Percentiles rank a stretch among this genome's conserved stretches.
Evolutionary conservation across 495 filamentous ascomycete genomes (phyloP).

Genomic region (Aspergillus ellipticus): DNA sequence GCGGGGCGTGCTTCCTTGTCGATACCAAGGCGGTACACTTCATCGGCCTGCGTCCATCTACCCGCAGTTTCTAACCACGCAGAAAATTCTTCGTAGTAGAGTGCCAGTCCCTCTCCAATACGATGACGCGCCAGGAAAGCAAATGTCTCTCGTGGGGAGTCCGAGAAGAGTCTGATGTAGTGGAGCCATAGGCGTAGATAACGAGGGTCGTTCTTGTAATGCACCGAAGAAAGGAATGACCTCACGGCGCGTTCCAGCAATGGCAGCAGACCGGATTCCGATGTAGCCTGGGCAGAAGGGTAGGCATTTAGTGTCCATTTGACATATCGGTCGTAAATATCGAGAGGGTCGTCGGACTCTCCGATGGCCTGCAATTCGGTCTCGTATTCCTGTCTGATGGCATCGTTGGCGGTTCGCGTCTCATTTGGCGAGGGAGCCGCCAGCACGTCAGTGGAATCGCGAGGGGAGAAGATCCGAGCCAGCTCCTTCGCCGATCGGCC

Average conservation of each 20-base stretch:
- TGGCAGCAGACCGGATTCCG: constrained; percentile 81
- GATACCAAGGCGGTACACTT: constrained; percentile 84
- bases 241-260: constrained; percentile 90
- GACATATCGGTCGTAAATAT: constrained; percentile 94
- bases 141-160: constrained; percentile 86
- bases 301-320: constrained; percentile 95
- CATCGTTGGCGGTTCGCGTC: constrained; percentile 72
- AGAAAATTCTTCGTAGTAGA: constrained; percentile 98
- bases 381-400: constrained; percentile 79
- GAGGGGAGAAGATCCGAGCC: constrained; percentile 73
- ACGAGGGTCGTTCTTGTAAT: constrained; percentile 92
- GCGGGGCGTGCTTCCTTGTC: constrained; percentile 81
- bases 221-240: constrained; percentile 71
- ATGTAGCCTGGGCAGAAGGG: constrained; percentile 87
- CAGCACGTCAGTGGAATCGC: constrained; percentile 42
- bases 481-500: constrained; percentile 89
- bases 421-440: constrained; percentile 59
- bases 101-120: constrained; percentile 80
- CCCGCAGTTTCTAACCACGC: constrained; percentile 83
- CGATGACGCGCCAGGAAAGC: constrained; percentile 84
- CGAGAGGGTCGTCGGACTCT: constrained; percentile 92
- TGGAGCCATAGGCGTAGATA: constrained; percentile 92
- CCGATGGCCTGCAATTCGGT: constrained; percentile 69
- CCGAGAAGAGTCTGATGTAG: constrained; percentile 89
- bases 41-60: constrained; percentile 87